Evolutionary conservation across 345 rosid genomes (phyloP), one percentile per base, ranked within the genome.

Genomic region (Populus pruinosa): DNA sequence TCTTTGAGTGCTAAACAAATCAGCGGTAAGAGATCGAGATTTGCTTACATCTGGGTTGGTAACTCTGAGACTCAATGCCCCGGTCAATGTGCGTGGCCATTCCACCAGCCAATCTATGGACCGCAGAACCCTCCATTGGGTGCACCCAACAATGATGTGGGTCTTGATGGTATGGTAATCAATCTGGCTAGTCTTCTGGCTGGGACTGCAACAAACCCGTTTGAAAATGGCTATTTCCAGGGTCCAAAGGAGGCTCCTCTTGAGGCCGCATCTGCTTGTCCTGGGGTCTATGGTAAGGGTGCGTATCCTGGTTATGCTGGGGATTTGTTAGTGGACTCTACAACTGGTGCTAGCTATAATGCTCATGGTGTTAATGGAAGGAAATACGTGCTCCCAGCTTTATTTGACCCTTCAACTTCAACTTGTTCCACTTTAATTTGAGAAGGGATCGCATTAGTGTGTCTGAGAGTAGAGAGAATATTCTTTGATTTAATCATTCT

Each of bases 21-120:
- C 21, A 73, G 25, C 16, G 77, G 69, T 39, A 70, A 71, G 18
- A 35, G 1, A 9, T 39, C 67, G 5, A 80, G 67, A 36, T 76
- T 71, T 59, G 83, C 83, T 3, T 76, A 71, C 73, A 80, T 80
- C 6, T 80, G 83, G 80, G 83, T 71, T n/a, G 77, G 80, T 18
- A 80, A 80, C 36, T 66, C 83, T 1, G 77, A 80, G 69, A 67
- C 55, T 27, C 80, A 76, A 39, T 80, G 80, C 68, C 79, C 83
- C 8, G 83, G 79, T 29, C 62, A 80, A 63, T 76, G 83, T 31
- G 77, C 83, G 1, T 80, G 76, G 79, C 83, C 83, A n/a, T 76
- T 80, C 76, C 73, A 67, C 69, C 69, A 76, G 71, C 73, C 77
- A 4, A 31, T 71, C 36, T 80, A 65, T 0, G 83, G 83, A 33